These are phyloP conservation scores for Uronychia binucleata DNA, from an alignment of 73 alveolate genomes.

Conservation along the genomic window DNA sequence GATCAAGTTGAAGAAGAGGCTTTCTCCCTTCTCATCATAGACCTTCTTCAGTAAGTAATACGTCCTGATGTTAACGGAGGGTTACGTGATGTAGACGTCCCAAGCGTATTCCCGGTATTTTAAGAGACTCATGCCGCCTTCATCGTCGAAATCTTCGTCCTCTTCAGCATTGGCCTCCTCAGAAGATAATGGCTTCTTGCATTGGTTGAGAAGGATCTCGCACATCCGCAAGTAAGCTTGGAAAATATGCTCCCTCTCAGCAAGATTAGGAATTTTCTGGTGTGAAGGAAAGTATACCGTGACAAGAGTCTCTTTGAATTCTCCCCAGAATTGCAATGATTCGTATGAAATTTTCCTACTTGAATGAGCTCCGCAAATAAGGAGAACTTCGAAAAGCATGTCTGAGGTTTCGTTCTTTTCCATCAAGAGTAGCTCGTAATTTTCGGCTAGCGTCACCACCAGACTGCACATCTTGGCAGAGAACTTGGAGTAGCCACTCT, in stretches of 20 bases:
- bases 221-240: slow-evolving; percentile 12
- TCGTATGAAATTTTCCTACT: slow-evolving; percentile 21
- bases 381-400: slow-evolving; percentile 9
- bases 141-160: slow-evolving; percentile 34
- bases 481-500: background rate
- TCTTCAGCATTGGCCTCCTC: slow-evolving; percentile 10
- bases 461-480: slow-evolving; percentile 1
- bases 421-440: slow-evolving; percentile 36
- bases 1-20: slow-evolving; percentile 3
- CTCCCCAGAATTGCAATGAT: slow-evolving; percentile 53
- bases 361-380: slow-evolving; percentile 13
- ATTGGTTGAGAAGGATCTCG: slow-evolving; percentile 13
- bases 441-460: slow-evolving; percentile 8
- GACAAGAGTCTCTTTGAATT: slow-evolving; percentile 42
- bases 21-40: slow-evolving; percentile 16
- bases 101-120: slow-evolving; percentile 34
- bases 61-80: slow-evolving; percentile 3
- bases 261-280: slow-evolving; percentile 13
- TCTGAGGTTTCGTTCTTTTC: background rate
- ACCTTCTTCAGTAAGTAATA: slow-evolving; percentile 12
- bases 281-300: background rate
- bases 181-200: slow-evolving; percentile 1
- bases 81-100: slow-evolving; percentile 26
- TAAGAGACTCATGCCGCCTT: slow-evolving; percentile 34
- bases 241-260: slow-evolving; percentile 1